Base-by-base conservation (phyloP, 495 filamentous ascomycete species). In the Penicillium atrosanguineum region DNA sequence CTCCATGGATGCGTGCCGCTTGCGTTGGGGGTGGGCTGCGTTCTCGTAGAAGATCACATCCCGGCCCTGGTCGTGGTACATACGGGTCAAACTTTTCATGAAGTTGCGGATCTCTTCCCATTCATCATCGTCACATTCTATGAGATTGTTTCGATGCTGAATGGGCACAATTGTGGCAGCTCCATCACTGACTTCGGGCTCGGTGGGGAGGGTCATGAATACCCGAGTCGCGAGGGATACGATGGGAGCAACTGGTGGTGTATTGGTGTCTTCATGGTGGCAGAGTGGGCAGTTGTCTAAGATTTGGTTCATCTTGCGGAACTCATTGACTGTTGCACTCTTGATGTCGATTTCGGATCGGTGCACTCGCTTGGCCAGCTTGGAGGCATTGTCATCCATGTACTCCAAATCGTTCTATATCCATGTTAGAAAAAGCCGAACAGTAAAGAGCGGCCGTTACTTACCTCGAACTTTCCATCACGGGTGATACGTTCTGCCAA, bases 71-170 rank as follows among this genome's bases (percentile, higher is more conserved):
- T 90, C 86, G 71, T 92, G 88, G 69, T 97, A 97, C 83, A 95
- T 83, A 44, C 92, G 84, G 2, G 86, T 97, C 28, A 98, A 81
- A 63, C 83, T 88, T 74, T 98, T 98, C 92, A 97, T 97, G 71
- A 98, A 98, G 70, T 98, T 98, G 41, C 92, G 87, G 37, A 98
- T 89, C 65, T 98, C 94, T 61, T 98, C 94, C 94, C 95, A 98
- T 68, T 98, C 94, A 62, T 97, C 95, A 64, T 97, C 95, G 65
- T 97, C 95, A 65, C 95, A 97, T 70, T 97, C 94, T 20, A 98
- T 77, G 12, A 97, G 83, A 65, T 97, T 98, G 28, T 80, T 83
- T 40, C 86, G 86, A 67, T 98, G 94, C 67, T 89, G 86, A 44
- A 95, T 88, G 20, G 94, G 94, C 9, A 93, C 87, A 59, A 97